Base-by-base conservation (phyloP, 2,329 filamentous ascomycete genomes). In the Colletotrichum theobromicola region DNA sequence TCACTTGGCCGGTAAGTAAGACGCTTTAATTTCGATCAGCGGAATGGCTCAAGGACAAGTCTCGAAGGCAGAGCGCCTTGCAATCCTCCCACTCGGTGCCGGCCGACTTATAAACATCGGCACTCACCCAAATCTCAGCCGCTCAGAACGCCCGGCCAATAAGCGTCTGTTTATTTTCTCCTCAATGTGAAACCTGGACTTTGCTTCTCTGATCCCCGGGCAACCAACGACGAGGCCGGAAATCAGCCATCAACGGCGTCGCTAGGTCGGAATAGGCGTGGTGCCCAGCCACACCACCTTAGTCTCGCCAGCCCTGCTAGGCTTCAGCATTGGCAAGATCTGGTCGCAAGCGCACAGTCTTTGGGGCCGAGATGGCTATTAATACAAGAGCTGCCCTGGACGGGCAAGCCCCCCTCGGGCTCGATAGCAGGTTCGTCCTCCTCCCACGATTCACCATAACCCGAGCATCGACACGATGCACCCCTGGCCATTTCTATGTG, bases 181-280 rank as follows among this genome's bases (percentile, higher is more conserved):
- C 3, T 18, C 13, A 8, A 37, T n/a, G 5, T 34, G 32, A 62
- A 42, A 62, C 60, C 15, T 62, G 34, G 21, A 34, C 13, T 62
- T 62, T 32, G n/a, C 34, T 62, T 37, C 34, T 42, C 28, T 12
- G 7, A 15, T n/a, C 60, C 10, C 18, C 6, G 2, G 13, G n/a
- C 4, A 62, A 26, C 34, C 34, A 62, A 62, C 15, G 7, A 9
- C 18, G 7, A 34, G 1, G 60, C 16, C 4, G 60, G n/a, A 8
- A 62, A 18, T 62, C 60, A 62, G 60, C 60, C 60, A 42, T 37
- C 32, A 26, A 37, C 18, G 24, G n/a, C 60, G 4, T 62, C 34
- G 24, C 60, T 28, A 62, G 21, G 15, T 18, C 32, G 4, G 9
- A 28, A 26, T 15, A n/a, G 21, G 60, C 34, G 34, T 62, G 60